Conservation (phyloP, 192 early-diverging fungal species). For the Geranomyces michiganensis region DNA sequence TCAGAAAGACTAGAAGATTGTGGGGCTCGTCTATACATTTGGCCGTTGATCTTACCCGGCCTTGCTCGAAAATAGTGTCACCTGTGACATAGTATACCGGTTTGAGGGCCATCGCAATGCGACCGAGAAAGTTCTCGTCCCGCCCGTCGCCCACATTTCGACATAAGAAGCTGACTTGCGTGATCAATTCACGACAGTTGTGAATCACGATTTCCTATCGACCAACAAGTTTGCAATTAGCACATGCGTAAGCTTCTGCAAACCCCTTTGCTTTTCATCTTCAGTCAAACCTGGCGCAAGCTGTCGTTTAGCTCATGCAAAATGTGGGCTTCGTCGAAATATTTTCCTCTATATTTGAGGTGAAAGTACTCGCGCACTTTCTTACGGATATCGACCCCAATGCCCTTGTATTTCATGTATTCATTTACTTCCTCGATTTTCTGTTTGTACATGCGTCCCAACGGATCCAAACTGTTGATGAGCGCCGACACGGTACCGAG, state of each 20-base stretch:
- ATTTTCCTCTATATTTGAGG: constrained; percentile 55
- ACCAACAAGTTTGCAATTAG: neutral
- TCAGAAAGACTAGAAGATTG: too few species aligned
- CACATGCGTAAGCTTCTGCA: neutral
- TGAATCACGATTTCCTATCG: constrained; percentile 49
- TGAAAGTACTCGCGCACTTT: constrained; percentile 50
- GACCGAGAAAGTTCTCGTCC: constrained; percentile 46
- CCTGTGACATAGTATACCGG: constrained; percentile 48
- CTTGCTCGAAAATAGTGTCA: constrained; percentile 53
- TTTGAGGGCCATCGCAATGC: constrained; percentile 44
- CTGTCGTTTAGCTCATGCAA: constrained; percentile 51
- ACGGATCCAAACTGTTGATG: constrained; percentile 53
- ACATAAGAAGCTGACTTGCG: constrained; percentile 53
- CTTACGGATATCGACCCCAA: constrained; percentile 31
- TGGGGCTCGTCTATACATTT: too few species aligned
- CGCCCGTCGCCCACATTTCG: constrained; percentile 45
- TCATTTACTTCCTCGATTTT: constrained; percentile 59
- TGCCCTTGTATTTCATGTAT: constrained; percentile 53
- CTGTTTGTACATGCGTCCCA: constrained; percentile 47
- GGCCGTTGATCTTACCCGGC: constrained; percentile 30
- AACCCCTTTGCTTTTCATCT: too few species aligned
- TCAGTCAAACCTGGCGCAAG: constrained; percentile 37
- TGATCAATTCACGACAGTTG: constrained; percentile 52
- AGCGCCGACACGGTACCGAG: constrained; percentile 56
- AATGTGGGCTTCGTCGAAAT: constrained; percentile 52